Percentiles rank a stretch among this genome's conserved stretches.
phyloP scores from a whole-genome alignment of 1,284 basidiomycete genomes.

The Malassezia vespertilionis region DNA sequence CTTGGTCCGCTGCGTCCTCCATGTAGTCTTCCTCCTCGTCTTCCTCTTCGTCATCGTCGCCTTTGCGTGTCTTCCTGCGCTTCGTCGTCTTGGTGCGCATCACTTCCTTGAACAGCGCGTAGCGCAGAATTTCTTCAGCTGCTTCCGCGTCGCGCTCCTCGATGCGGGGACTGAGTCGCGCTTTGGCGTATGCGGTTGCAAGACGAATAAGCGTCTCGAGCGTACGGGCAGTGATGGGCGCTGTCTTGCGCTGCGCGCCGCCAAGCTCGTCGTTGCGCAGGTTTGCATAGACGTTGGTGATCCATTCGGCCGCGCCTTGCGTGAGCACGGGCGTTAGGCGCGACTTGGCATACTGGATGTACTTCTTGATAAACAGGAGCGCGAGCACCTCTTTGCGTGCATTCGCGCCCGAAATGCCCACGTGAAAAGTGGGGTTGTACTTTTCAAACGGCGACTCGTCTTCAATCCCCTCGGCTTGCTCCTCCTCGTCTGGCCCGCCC shows the following conservation, averaged over 20 bases:
- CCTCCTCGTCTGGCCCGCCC: conserved; percentile 24
- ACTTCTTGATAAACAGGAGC: conserved; percentile 94
- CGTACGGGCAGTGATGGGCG: conserved; percentile 93
- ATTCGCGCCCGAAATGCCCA: conserved; percentile 56
- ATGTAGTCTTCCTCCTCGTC: conserved; percentile 19
- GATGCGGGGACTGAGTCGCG: conserved; percentile 74
- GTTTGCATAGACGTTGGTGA: conserved; percentile 81
- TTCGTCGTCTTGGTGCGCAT: conserved; percentile 56
- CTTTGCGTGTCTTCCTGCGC: conserved; percentile 30
- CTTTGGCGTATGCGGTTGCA: conserved; percentile 92
- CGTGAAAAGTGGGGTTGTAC: conserved; percentile 87
- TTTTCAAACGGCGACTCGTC: conserved; percentile 59
- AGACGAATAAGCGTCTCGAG: conserved; percentile 97
- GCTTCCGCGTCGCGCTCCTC: conserved; percentile 75
- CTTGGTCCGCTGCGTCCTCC: conserved; percentile 20
- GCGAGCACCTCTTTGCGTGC: conserved; percentile 66
- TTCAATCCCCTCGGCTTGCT: conserved; percentile 3
- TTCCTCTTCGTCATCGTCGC: conserved; percentile 18
- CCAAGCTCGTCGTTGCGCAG: conserved; percentile 86
- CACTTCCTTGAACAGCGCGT: conserved; percentile 96
- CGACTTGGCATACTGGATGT: conserved; percentile 92
- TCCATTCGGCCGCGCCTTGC: conserved; percentile 85
- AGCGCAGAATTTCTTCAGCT: conserved; percentile 89
- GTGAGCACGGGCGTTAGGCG: conserved; percentile 63
- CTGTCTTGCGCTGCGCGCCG: conserved; percentile 86